Percentiles rank a stretch among this genome's conserved stretches.
These are phyloP conservation scores for Xylaria sp. DNA, from an alignment of 2,329 filamentous ascomycete species.

Conservation along the genomic window DNA sequence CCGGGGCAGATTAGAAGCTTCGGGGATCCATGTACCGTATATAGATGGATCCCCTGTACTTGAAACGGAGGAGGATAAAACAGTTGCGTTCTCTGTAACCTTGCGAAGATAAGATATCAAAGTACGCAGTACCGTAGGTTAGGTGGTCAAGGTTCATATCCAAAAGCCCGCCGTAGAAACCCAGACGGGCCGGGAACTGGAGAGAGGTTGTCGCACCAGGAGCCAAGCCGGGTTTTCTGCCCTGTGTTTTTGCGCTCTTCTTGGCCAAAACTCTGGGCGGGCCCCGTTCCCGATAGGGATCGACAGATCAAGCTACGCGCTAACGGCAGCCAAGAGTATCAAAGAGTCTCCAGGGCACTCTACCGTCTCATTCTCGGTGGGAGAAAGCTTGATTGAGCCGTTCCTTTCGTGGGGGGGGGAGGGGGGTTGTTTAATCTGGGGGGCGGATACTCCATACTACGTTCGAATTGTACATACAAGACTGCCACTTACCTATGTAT, in stretches of 20 bases:
- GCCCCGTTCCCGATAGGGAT: constrained; percentile 8
- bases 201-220: constrained; percentile 16
- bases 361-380: constrained; percentile 5
- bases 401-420: neutral
- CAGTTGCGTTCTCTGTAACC: constrained; percentile 19
- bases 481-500: no score
- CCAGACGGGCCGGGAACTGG: neutral
- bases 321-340: constrained; percentile 19
- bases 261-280: constrained; percentile 32
- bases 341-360: constrained; percentile 6
- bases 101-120: constrained; percentile 7
- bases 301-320: constrained; percentile 15
- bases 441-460: no score
- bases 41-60: constrained; percentile 10
- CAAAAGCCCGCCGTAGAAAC: constrained; percentile 1
- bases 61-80: constrained; percentile 27
- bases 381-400: constrained; percentile 15
- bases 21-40: constrained; percentile 5
- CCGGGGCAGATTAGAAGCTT: constrained; percentile 1
- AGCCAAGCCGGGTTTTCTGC: neutral
- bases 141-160: no score
- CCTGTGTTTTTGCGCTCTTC: constrained; percentile 10
- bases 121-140: no score
- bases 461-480: no score
- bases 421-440: no score